Evolutionary conservation across 352 stramenopile genomes (phyloP).

Genomic region (Phytophthora pluvialis): DNA sequence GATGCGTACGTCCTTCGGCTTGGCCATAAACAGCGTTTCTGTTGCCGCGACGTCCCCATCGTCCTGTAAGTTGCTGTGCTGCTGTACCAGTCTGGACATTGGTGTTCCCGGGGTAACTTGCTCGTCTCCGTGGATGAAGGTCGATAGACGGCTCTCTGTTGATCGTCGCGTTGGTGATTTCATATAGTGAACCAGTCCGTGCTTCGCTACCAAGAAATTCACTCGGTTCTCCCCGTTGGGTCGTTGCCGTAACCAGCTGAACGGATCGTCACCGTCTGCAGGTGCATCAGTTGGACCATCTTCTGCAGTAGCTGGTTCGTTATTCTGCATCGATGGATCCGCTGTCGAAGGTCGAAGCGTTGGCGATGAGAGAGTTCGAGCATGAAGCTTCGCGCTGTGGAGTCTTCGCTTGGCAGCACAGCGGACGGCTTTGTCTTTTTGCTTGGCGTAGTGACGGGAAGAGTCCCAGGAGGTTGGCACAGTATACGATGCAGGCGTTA

Average conservation of each 20-base stretch:
- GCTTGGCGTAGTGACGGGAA: constrained; percentile 61
- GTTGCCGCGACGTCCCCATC: constrained; percentile 5
- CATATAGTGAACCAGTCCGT: constrained; percentile 49
- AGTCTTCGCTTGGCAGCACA: constrained; percentile 30
- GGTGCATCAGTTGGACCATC: neutral
- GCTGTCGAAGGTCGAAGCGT: constrained; percentile 18
- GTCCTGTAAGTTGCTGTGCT: constrained; percentile 17
- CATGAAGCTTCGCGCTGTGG: constrained; percentile 19
- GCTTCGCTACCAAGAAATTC: constrained; percentile 52
- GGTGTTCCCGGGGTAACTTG: constrained; percentile 12
- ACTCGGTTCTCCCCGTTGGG: constrained; percentile 62
- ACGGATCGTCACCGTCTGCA: constrained; percentile 44
- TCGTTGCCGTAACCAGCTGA: constrained; percentile 62
- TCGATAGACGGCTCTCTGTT: constrained; percentile 5
- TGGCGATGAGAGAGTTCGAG: constrained; percentile 21
- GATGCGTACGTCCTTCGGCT: constrained; percentile 37
- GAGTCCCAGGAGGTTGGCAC: constrained; percentile 58
- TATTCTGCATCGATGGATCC: constrained; percentile 1
- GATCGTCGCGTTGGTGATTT: constrained; percentile 27
- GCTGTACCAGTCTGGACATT: constrained; percentile 7
- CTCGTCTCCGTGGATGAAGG: constrained; percentile 1
- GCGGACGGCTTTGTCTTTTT: constrained; percentile 50
- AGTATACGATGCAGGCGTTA: constrained; percentile 41
- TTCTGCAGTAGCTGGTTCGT: neutral
- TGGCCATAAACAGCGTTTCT: constrained; percentile 8